Base-by-base conservation (phyloP, 495 filamentous ascomycete species). In the Podospora comata region DNA sequence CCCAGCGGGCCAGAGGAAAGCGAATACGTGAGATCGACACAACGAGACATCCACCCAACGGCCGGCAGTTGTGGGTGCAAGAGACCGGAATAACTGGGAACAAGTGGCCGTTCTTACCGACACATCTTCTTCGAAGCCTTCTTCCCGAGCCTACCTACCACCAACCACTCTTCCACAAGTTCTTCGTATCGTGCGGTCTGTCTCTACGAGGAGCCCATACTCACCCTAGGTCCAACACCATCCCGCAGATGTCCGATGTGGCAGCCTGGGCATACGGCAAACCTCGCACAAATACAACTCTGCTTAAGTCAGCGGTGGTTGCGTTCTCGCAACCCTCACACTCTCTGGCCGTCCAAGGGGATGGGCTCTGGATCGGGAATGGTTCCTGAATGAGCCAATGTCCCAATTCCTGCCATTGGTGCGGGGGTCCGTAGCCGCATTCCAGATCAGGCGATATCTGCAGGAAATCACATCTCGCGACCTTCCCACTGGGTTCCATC, bases 401-500 rank as follows among this genome's bases (percentile, higher is more conserved):
- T 39, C 3, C 2, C 30, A 64, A 55, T 53, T 39, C 54, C 63
- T 68, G 62, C 65, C 66, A 75, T 74, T 74, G 73, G 71, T 64
- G 66, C 26, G 60, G 69, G 70, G 69, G 39, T 44, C 48, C 65
- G 58, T 65, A 71, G 70, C 70, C 67, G 74, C 62, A 61, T 65
- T 60, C 67, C 58, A 71, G 69, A 74, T 76, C 74, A 76, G 72
- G 74, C 71, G 44, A 76, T 73, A 60, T 65, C 63, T 71, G 70
- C 74, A 72, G 67, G 39, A 61, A 68, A 74, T 71, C 72, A 73
- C 68, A 72, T 76, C 72, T 74, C 72, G 34, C 73, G 67, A 74
- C 74, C 71, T 71, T 71, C 62, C 71, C 72, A 60, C 71, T 76
- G 74, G 74, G 74, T 72, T 74, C 34, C 65, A 62, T 69, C 67